Base-by-base conservation (phyloP, 208 protist species). In the Leishmania guyanensis region DNA sequence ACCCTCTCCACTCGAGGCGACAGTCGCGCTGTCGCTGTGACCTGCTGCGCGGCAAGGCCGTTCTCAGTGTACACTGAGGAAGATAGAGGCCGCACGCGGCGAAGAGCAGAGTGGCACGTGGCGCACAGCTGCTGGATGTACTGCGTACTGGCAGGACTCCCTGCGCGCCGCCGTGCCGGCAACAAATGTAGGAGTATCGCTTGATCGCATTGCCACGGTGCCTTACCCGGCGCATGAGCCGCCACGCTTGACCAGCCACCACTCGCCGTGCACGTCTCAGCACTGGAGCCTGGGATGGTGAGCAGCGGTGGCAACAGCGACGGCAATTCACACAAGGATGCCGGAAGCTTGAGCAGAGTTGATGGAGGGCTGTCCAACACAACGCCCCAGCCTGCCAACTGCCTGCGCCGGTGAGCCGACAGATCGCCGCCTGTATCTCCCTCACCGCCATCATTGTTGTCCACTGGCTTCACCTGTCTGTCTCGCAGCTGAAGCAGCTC, bases 91-190 rank as follows among this genome's bases (percentile, higher is more conserved):
- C 75, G 75, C 33, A 20, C 71, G 10, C 64, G 69, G 36, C 68
- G 48, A 20, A 75, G 78, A n/a, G 65, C 82, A 2, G 78, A 64
- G 12, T 60, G 33, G n/a, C 69, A 88, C 39, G 84, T 78, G 26
- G 56, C 58, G 73, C 84, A 88, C 29, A 88, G 73, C 16, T 70
- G 62, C 22, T 62, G 12, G 50, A 84, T 36, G 77, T 77, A 68
- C 2, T 36, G 53, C 5, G 48, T 51, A 51, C 53, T 75, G 20
- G n/a, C 53, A n/a, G 84, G 73, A 17, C 78, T 75, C 60, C 62
- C 62, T 71, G 85, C 84, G 43, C 81, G 87, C 26, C 74, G 74
- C 56, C 36, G 29, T 17, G 87, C 80, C 5, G 73, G 62, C 50
- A 84, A 50, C 3, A 88, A 36, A 6, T 26, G 39, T 2, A 65